Conservation (phyloP, 129 eudicot species). For the Flaveria trinervia region DNA sequence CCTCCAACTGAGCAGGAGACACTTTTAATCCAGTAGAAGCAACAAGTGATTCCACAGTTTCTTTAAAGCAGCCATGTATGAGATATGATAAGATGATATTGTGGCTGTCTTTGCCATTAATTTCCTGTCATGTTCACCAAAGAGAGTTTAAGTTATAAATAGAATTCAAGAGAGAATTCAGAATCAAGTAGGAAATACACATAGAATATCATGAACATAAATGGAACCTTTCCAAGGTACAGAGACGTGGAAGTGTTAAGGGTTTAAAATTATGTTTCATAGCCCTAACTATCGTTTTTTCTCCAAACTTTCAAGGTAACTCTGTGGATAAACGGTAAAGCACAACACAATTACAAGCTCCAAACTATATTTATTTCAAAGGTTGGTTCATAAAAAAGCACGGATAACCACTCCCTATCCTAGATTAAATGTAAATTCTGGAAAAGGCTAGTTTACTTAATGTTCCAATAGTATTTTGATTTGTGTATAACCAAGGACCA, state of each 20-base stretch:
- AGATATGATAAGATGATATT: constrained; percentile 77
- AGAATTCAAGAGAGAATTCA: background rate
- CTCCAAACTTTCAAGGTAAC: background rate
- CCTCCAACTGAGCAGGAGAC: constrained; percentile 54
- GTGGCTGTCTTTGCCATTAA: constrained; percentile 68
- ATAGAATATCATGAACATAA: background rate
- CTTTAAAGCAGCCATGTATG: constrained; percentile 84
- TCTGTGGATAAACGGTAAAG: background rate
- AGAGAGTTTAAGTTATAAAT: constrained; percentile 2
- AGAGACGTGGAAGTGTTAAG: background rate
- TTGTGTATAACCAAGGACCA: background rate
- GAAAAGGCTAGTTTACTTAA: too few species aligned
- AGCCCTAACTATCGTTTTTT: background rate
- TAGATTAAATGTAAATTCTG: too few species aligned
- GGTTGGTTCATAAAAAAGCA: background rate
- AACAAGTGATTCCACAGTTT: constrained; percentile 71
- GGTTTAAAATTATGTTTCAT: background rate
- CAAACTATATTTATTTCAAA: background rate
- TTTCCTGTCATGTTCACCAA: constrained; percentile 42
- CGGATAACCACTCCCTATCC: too few species aligned
- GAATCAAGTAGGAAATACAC: background rate
- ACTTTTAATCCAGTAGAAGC: constrained; percentile 58
- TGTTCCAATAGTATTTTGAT: background rate
- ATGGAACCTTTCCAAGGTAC: background rate
- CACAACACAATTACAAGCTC: background rate